Evolutionary conservation across 352 stramenopile species (phyloP), one percentile per base, ranked within the genome.

Genomic region (Halophytophthora batemanensis): DNA sequence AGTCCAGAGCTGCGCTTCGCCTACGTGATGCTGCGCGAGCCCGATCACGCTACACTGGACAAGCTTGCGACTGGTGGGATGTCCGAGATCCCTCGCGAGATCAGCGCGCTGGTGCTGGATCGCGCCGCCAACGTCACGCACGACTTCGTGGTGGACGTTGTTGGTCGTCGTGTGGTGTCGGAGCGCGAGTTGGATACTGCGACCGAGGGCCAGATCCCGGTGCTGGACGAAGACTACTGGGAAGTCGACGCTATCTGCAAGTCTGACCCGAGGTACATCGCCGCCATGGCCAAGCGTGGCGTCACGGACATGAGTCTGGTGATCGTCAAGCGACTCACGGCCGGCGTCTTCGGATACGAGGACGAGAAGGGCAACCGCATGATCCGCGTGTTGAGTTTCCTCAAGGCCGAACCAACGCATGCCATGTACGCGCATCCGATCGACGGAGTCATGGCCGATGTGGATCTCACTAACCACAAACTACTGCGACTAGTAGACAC

Each of bases 1-100:
- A 22, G 45, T 1, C 21, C 45, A 19, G n/a, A 43, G 8, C 23
- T 61, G 3, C 53, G 53, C 15, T 61, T 45, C 45, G 54, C 53
- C 28, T 61, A 61, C 45, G 53, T 61, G 22, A 33, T 61, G 45
- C 46, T 61, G 29, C 53, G 53, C 17, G 53, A 61, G 33, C 53
- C 53, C 0, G 45, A 61, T 23, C 45, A 61, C 45, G 35, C 23
- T 29, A 61, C 45, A 28, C 23, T 29, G 56, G 12, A 45, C 21
- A 28, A 22, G 25, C 56, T 61, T 47, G 23, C 31, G 14, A 10
- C 13, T 15, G 45, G 53, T 17, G 45, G 25, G 25, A 31, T 31
- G 25, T 50, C 15, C 6, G 31, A 23, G 45, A 56, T 17, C 53
- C 53, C 7, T 4, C 53, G 53, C 10, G 53, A 61, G 21, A 51